Base-by-base conservation (phyloP, 2,329 filamentous ascomycete genomes). In the Rutstroemia sp. region DNA sequence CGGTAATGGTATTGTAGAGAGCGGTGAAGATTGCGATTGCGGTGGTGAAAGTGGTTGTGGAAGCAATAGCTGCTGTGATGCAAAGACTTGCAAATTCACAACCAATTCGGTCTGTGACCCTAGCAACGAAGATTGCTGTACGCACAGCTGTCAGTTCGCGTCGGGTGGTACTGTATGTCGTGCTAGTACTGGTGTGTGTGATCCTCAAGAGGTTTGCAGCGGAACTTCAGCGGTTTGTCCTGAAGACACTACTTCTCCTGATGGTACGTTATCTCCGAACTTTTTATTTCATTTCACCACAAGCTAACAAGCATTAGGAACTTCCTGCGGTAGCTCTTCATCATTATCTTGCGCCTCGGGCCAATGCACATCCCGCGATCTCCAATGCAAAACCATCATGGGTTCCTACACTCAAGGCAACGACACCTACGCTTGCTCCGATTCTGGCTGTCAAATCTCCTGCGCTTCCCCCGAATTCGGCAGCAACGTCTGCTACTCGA, bases 1-100 rank as follows among this genome's bases (percentile, higher is more conserved):
- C 72, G 94, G 94, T 57, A 99, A 99, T 72, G 94, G 94, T 54
- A 97, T 99, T 62, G 94, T 99, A 51, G 94, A 97, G 73, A 76
- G 81, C 17, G 94, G 90, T 61, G 94, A 99, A 73, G 88, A 99
- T 53, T 99, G 94, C 72, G 94, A 99, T 72, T 99, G 94, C 67
- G 94, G 94, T 60, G 92, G 92, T 54, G 74, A 76, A 14, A 72
- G 75, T 14, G 82, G 81, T 40, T 99, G 94, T 69, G 82, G 77
- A 23, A 72, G 78, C 66, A 94, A 97, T 72, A 68, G 71, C 14
- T 99, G 94, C 76, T 99, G 94, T 73, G 79, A 99, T 65, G 73
- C 91, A 1, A 80, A 73, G 3, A 97, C 94, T 0, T 99, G 94
- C 81, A 89, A 85, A 66, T 96, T 95, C 76, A 87, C 79, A 54